Base-by-base conservation (phyloP, 495 filamentous ascomycete species). In the Pyrenula massariospora region DNA sequence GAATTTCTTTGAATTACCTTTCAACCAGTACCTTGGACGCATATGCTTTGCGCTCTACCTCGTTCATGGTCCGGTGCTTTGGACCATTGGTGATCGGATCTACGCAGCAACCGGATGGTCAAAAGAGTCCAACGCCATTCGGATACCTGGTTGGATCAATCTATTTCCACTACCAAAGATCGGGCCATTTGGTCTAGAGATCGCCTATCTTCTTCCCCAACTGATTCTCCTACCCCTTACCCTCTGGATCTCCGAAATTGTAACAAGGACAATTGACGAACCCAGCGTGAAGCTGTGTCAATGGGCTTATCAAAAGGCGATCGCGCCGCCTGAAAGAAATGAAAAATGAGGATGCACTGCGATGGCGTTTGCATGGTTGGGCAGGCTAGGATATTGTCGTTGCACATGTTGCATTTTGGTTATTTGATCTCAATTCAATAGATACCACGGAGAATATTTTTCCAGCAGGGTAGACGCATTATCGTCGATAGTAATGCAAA, bases 201-300 rank as follows among this genome's bases (percentile, higher is more conserved):
- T 75, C 15, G 72, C 66, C 15, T 83, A 81, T 60, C 66, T 81
- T 22, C 50, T 67, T 15, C 73, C 78, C 11, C 76, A 85, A 48
- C 24, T 83, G 31, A 67, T 85, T 25, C 55, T 83, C 2, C 60
- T 84, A 53, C 79, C 81, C 1, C 51, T 80, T 20, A 85, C 79
- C 0, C 61, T 85, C 0, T 84, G 76, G 68, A 24, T 73, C n/a
- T 78, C 80, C 15, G 81, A 83, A 57, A 42, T 83, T 2, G 69
- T 75, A 20, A 83, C 81, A 10, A 73, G 67, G 60, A 24, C 73
- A 25, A 65, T 85, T 55, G 82, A 85, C 59, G 74, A 80, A 59
- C 82, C 79, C 0, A 77, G 74, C 53, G 68, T 83, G 25, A 69
- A 62, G 56, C 73, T 84, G 60, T 64, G 76, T 22, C 69, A 68